Percentiles rank a stretch among this genome's conserved stretches.
Evolutionary conservation across 2,329 filamentous ascomycete genomes (phyloP).

Genomic region (Zasmidium citrigriseum): DNA sequence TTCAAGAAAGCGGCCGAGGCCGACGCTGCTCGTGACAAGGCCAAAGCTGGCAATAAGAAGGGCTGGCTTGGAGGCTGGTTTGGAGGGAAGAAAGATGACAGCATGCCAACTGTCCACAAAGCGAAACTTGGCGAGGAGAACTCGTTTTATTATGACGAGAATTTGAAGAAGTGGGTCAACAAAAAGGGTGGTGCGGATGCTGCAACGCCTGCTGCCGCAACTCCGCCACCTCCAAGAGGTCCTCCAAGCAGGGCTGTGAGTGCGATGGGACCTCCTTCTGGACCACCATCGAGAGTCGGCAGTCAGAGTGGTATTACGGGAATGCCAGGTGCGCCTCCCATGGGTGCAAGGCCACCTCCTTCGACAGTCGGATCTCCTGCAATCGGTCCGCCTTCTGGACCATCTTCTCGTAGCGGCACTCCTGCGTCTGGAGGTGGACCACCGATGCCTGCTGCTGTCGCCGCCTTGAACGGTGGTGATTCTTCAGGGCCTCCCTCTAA

Average conservation of each 20-base stretch:
- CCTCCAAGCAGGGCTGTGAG: conserved; percentile 56
- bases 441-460: conserved; percentile 23
- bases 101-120: conserved; percentile 55
- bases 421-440: conserved; percentile 26
- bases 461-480: conserved; percentile 22
- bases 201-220: conserved; percentile 54
- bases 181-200: conserved; percentile 75
- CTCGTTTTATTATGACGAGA: conserved; percentile 90
- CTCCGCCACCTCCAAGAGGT: conserved; percentile 74
- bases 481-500: conserved; percentile 36
- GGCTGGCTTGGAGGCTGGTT: conserved; percentile 83
- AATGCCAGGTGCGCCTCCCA: conserved; percentile 12
- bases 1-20: conserved; percentile 80
- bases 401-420: conserved; percentile 33
- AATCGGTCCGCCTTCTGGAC: conserved; percentile 25
- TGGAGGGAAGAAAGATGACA: conserved; percentile 60
- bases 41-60: conserved; percentile 44
- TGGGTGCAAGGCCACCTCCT: neutral
- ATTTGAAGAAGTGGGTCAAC: conserved; percentile 98
- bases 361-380: conserved; percentile 11
- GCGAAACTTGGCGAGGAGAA: conserved; percentile 94
- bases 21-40: conserved; percentile 64
- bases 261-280: conserved; percentile 54
- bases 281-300: conserved; percentile 29
- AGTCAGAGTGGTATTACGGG: conserved; percentile 21